Conservation (phyloP, 1,139 yeast genomes). For the Taphrina deformans region DNA sequence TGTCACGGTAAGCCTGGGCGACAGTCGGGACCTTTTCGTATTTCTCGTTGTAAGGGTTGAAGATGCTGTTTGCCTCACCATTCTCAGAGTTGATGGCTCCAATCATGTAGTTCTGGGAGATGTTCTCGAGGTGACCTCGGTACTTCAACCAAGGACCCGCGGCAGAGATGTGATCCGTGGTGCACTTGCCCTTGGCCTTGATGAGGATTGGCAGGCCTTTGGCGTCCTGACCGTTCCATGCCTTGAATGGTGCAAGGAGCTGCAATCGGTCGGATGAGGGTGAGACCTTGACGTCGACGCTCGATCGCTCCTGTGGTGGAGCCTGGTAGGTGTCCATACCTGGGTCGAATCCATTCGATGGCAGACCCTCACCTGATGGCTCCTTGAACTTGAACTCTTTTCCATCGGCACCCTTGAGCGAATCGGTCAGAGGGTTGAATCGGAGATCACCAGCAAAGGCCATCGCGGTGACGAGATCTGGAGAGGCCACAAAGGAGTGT, state of each 20-base stretch:
- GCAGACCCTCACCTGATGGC: slow-evolving; percentile 92
- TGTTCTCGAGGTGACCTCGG: slow-evolving; percentile 99
- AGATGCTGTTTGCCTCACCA: slow-evolving; percentile 88
- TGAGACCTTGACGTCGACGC: slow-evolving; percentile 69
- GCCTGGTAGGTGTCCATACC: slow-evolving; percentile 98
- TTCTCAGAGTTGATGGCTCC: slow-evolving; percentile 98
- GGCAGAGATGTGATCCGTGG: slow-evolving; percentile 98
- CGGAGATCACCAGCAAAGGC: slow-evolving; percentile 97
- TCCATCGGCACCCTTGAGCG: slow-evolving; percentile 90
- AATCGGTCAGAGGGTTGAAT: slow-evolving; percentile 96
- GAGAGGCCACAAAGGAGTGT: slow-evolving; percentile 97
- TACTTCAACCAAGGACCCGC: slow-evolving; percentile 99
- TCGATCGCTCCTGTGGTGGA: slow-evolving; percentile 84
- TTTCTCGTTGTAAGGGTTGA: slow-evolving; percentile 88
- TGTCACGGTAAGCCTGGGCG: slow-evolving; percentile 90
- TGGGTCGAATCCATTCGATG: slow-evolving; percentile 85
- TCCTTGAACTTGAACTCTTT: slow-evolving; percentile 89
- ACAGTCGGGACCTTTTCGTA: slow-evolving; percentile 95
- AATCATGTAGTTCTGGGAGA: slow-evolving; percentile 98
- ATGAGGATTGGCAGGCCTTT: slow-evolving; percentile 85
- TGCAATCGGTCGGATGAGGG: slow-evolving; percentile 91
- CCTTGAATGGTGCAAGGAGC: slow-evolving; percentile 81
- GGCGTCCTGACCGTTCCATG: slow-evolving; percentile 98
- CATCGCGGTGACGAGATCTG: slow-evolving; percentile 94
- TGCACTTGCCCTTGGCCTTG: slow-evolving; percentile 96